phyloP scores from a whole-genome alignment of 257 asterid species.

The Vinca minor region DNA sequence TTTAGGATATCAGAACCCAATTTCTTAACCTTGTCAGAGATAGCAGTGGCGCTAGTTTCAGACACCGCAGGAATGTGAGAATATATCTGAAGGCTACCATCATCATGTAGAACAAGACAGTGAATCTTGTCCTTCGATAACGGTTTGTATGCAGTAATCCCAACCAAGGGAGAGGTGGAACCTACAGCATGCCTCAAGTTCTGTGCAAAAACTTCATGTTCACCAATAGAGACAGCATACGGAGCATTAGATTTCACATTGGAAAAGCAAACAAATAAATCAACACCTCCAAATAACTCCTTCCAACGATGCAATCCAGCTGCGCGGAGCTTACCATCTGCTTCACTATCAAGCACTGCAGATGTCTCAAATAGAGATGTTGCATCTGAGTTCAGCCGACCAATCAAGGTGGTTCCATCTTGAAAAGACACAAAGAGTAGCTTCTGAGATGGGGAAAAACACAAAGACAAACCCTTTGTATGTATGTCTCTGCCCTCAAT shows the following conservation, averaged over 20 bases:
- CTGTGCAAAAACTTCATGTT: slow-evolving; percentile 66
- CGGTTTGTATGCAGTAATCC: slow-evolving; percentile 89
- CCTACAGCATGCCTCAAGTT: slow-evolving; percentile 76
- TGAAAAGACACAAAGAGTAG: slow-evolving; percentile 82
- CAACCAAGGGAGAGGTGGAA: slow-evolving; percentile 85
- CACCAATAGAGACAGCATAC: slow-evolving; percentile 74
- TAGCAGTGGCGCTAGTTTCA: slow-evolving; percentile 49
- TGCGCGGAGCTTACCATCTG: slow-evolving; percentile 63
- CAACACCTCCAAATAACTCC: slow-evolving; percentile 69
- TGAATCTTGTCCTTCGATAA: slow-evolving; percentile 93
- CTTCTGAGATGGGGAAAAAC: slow-evolving; percentile 68
- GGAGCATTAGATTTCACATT: slow-evolving; percentile 68
- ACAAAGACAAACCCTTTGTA: slow-evolving; percentile 70
- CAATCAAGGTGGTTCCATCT: slow-evolving; percentile 80
- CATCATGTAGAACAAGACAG: slow-evolving; percentile 92
- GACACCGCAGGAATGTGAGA: slow-evolving; percentile 71
- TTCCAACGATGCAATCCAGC: slow-evolving; percentile 96
- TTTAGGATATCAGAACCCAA: slow-evolving; percentile 79
- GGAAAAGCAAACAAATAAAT: slow-evolving; percentile 77
- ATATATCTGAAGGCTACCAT: slow-evolving; percentile 98
- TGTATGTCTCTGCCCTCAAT: slow-evolving; percentile 52
- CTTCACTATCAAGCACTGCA: slow-evolving; percentile 64
- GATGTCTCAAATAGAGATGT: slow-evolving; percentile 65
- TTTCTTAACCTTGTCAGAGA: slow-evolving; percentile 82
- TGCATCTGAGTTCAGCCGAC: slow-evolving; percentile 74